Evolutionary conservation across 768 basidiomycete genomes (phyloP), one percentile per base, ranked within the genome.

Genomic region (Thelephora aurantiotincta): DNA sequence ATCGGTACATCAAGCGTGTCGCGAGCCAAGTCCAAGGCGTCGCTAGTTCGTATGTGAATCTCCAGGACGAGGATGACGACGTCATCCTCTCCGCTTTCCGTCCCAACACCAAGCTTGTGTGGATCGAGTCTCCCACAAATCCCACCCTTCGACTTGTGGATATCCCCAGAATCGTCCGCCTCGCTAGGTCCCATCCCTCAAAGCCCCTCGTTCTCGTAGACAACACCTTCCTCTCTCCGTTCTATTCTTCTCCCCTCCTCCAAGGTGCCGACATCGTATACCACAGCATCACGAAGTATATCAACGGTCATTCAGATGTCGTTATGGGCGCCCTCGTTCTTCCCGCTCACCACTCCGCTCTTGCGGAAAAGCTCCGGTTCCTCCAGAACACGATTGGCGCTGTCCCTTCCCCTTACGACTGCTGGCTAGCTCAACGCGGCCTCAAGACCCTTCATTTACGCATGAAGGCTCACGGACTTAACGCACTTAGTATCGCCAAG

Each of bases 41-140:
- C 5, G 72, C 83, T 51, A 75, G 80, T 0, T 80, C 85, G 0
- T 97, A 89, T 58, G 51, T 96, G 9, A 86, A 96, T 60, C 66
- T 94, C 14, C 86, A 94, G 58, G 69, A 63, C 5, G 73, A 73
- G 1, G 69, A 75, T 34, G 81, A 90, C 38, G 73, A 80, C 0
- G 63, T 75, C 7, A 68, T 96, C 26, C 51, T 77, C n/a, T 67
- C 67, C 2, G 73, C 87, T 0, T 72, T 97, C 48, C 68, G 68
- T 22, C 69, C 73, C 1, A 86, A 94, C 54, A 96, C 93, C 3
- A 89, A 85, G 88, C 69, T 96, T 9, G 74, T 99, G 48, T 97
- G 92, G 91, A 78, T 96, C 54, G 94, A 99, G 64, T 72, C 87
- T 0, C 94, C 92, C 0, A 98, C 94, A 2, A 98, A 97, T 67